These are phyloP conservation scores for Neoboletus subvelutipes DNA, from an alignment of 768 basidiomycete species.

Conservation along the genomic window DNA sequence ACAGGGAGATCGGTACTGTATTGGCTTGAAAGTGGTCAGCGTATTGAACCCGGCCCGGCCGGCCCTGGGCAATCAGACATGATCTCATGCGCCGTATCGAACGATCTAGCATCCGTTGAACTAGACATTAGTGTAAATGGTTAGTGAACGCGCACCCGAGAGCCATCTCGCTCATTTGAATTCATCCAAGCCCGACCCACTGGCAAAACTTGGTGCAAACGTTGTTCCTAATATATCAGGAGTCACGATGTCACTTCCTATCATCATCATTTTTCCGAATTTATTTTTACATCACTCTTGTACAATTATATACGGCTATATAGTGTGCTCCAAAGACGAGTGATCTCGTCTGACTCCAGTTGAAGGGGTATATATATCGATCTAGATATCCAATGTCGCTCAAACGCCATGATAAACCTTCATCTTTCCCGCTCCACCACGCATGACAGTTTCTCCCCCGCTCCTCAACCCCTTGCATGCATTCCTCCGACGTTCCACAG, in stretches of 20 bases:
- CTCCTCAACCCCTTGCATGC: slow-evolving; percentile 5
- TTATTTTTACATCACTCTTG: neutral
- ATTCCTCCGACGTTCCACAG: slow-evolving; percentile 11
- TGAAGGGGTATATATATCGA: neutral
- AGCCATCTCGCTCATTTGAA: neutral
- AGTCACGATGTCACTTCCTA: neutral
- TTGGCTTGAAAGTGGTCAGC: too few species aligned
- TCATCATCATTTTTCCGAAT: neutral
- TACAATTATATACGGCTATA: neutral
- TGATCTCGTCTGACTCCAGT: too few species aligned
- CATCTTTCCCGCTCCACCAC: slow-evolving; percentile 27
- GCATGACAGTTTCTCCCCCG: neutral
- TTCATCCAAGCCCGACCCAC: neutral
- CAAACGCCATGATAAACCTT: slow-evolving; percentile 21
- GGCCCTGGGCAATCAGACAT: too few species aligned
- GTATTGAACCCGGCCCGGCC: too few species aligned
- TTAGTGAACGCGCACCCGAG: too few species aligned
- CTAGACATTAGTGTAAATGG: too few species aligned
- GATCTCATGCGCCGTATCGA: too few species aligned
- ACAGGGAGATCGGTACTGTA: too few species aligned
- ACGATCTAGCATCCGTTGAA: too few species aligned
- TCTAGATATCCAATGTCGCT: neutral
- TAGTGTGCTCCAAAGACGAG: neutral
- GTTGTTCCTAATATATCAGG: too few species aligned
- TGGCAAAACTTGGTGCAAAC: neutral